phyloP scores from a whole-genome alignment of 768 basidiomycete species.

The Tylopilus sp. region DNA sequence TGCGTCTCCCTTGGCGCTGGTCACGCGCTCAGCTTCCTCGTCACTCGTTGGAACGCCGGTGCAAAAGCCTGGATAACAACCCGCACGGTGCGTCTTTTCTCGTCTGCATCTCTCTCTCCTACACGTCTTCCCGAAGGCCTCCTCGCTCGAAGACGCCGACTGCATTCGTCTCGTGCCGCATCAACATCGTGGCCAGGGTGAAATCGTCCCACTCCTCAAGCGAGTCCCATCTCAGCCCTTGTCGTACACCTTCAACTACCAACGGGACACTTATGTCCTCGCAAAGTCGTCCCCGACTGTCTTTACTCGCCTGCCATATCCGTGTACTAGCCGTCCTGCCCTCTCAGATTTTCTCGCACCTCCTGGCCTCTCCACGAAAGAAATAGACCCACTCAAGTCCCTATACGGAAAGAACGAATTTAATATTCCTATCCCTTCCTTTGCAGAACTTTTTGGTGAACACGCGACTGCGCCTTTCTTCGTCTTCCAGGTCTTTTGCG shows the following conservation, averaged over 20 bases:
- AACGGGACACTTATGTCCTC: constrained; percentile 88
- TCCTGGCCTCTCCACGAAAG: constrained; percentile 47
- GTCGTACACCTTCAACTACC: constrained; percentile 88
- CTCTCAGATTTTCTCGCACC: constrained; percentile 63
- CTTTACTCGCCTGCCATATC: constrained; percentile 86
- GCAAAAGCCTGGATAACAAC: constrained; percentile 82
- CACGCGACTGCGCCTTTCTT: constrained; percentile 99
- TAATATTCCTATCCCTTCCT: constrained; percentile 95
- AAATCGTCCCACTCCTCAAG: constrained; percentile 77
- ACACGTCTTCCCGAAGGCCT: constrained; percentile 39
- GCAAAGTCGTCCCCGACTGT: constrained; percentile 50
- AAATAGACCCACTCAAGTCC: constrained; percentile 49
- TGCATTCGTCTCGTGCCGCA: constrained; percentile 80
- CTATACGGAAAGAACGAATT: constrained; percentile 94
- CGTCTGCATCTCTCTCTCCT: background rate
- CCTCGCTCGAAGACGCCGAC: constrained; percentile 66
- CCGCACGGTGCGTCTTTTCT: constrained; percentile 47
- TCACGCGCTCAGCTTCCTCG: constrained; percentile 89
- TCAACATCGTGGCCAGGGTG: constrained; percentile 81
- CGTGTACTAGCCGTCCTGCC: constrained; percentile 66
- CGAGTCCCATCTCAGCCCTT: constrained; percentile 51
- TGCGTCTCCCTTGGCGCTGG: constrained; percentile 80
- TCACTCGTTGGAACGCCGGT: constrained; percentile 84
- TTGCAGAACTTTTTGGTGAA: constrained; percentile 87
- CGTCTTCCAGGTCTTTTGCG: constrained; percentile 98